Base-by-base conservation (phyloP, 1,139 yeast species). In the Candida albicans region DNA sequence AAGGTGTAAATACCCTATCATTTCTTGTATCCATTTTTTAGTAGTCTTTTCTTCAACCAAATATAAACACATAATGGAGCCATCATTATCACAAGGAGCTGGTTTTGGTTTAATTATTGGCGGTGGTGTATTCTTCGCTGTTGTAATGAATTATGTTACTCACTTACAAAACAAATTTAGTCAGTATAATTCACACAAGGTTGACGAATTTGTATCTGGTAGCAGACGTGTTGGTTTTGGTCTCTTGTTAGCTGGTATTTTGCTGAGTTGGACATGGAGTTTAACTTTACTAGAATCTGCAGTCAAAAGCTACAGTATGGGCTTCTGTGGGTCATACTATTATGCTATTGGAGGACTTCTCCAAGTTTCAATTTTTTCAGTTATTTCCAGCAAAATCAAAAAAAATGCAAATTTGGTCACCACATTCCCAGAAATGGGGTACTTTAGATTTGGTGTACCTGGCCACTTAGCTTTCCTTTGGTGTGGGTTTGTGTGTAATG, bases 371-470 rank as follows among this genome's bases (percentile, higher is more conserved):
- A 62, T 69, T n/a, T 70, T 70, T 43, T 55, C 67, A 10, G 52
- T 67, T 22, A 59, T 68, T 24, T 73, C 74, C 3, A 56, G 68
- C 18, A 65, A 67, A 44, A 64, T 68, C 27, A 70, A 70, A 48
- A 60, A 61, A 35, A 68, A 66, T 45, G 73, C 73, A 2, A 67
- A 68, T 41, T 48, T 64, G 39, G 68, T 67, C 4, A 68, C 71
- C 22, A 70, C 75, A 1, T 66, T 67, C 50, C 73, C 70, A 2
- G 75, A 70, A 44, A 64, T 68, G 62, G 70, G 62, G 2, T 62
- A 54, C 42, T 58, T 65, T 41, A 54, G 76, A 40, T 70, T 60
- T 52, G 75, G 75, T 1, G 58, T 54, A 5, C 53, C 63, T 0
- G 71, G 70, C 9, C 76, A 70, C 51, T 53, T 66, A 44, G 52